phyloP scores from a whole-genome alignment of 306 rosid species.

The Senna tora region DNA sequence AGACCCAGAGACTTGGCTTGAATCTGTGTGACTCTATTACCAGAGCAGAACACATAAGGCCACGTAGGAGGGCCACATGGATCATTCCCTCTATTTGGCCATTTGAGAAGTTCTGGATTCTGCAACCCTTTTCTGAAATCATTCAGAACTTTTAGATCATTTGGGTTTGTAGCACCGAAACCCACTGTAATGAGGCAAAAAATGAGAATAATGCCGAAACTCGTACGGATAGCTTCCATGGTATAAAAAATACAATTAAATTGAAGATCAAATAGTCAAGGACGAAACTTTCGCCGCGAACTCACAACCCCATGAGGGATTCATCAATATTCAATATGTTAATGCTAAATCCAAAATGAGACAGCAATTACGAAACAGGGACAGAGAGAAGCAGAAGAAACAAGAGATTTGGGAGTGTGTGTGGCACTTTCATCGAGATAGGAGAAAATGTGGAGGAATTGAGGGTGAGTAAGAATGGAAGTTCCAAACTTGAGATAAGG shows the following conservation, averaged over 20 bases:
- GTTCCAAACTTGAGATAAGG: conserved; percentile 6
- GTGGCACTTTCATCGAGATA: conserved; percentile 10
- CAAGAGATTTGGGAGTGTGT: conserved; percentile 16
- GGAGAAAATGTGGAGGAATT: conserved; percentile 26
- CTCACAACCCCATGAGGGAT: conserved; percentile 37
- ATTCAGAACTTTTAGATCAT: conserved; percentile 65
- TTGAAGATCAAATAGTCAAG: conserved; percentile 20
- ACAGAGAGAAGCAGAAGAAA: conserved; percentile 18
- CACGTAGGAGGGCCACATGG: conserved; percentile 81
- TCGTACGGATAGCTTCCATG: conserved; percentile 40
- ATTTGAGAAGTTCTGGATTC: conserved; percentile 68
- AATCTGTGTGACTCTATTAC: conserved; percentile 73
- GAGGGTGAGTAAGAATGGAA: conserved; percentile 15
- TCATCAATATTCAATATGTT: neutral
- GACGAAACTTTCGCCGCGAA: conserved; percentile 16
- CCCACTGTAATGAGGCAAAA: conserved; percentile 35
- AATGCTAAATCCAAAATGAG: conserved; percentile 11
- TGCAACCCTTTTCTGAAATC: conserved; percentile 67
- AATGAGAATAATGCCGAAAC: conserved; percentile 34
- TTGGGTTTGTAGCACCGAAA: conserved; percentile 55
- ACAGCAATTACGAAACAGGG: conserved; percentile 22
- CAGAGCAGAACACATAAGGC: conserved; percentile 69
- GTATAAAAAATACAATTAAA: conserved; percentile 17
- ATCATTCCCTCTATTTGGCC: conserved; percentile 69
- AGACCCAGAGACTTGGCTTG: conserved; percentile 73